Evolutionary conservation across 805 yeast species (phyloP), one percentile per base, ranked within the genome.

Genomic region (Teunomyces atbi): DNA sequence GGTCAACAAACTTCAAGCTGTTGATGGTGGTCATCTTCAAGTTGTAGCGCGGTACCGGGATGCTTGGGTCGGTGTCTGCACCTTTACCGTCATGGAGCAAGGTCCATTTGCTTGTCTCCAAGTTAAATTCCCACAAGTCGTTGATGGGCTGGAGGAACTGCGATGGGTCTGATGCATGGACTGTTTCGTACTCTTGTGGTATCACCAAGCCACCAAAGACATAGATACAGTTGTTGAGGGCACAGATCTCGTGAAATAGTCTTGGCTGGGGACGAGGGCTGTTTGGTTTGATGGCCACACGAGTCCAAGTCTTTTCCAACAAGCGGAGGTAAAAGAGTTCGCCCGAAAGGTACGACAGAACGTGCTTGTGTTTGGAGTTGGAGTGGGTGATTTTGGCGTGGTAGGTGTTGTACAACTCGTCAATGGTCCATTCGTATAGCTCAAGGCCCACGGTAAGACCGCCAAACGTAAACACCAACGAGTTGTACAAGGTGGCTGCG

Each of bases 51-150:
- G 74, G 64, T 45, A 56, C 36, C 15, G 72, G 70, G 5, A 64
- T 47, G 1, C 53, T 13, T 2, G 52, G 45, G 44, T 59, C 57
- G 3, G 41, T 30, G 15, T 56, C 58, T 49, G 49, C 56, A 20
- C 54, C 59, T 10, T 46, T 8, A 5, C 63, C 63, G 49, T 71
- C 73, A 41, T 71, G 73, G 2, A 84, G 57, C 41, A 80, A 71
- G 1, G 58, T 57, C 92, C 94, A 86, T 8, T 61, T 60, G 43
- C 68, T 71, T 3, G 76, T 65, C 32, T 70, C 73, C 34, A 83
- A 60, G 58, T 83, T 77, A 53, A 83, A 80, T 54, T 76, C 76
- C 92, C 94, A 87, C 20, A 84, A 62, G 54, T 87, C 94, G 54
- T 83, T 83, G 5, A 76, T 60, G 0, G 87, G 79, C 5, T 59